phyloP scores from a whole-genome alignment of 805 yeast genomes.

The Tetrapisispora namnaoensis region DNA sequence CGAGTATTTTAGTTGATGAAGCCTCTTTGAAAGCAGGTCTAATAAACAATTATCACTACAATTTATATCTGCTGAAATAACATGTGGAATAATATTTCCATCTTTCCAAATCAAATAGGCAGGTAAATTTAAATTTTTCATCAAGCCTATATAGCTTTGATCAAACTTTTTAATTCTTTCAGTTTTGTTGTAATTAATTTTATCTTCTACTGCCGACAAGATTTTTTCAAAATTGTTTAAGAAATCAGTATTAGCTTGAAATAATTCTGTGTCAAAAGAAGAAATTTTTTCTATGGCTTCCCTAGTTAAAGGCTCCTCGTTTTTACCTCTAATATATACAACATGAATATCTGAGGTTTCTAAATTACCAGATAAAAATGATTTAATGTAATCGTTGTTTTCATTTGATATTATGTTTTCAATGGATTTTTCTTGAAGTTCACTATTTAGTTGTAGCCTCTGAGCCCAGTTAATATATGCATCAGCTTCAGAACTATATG shows the following conservation, averaged over 20 bases:
- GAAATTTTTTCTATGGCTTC: neutral
- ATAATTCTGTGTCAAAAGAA: neutral
- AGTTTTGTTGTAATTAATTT: conserved; percentile 33
- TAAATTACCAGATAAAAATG: neutral
- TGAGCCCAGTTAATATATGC: conserved; percentile 36
- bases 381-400: neutral
- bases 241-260: neutral
- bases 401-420: conserved; percentile 11
- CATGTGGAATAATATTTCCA: conserved; percentile 29
- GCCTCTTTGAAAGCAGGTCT: neutral
- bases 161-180: conserved; percentile 24
- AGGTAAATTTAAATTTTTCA: conserved; percentile 49
- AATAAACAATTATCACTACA: neutral
- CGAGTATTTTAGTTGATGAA: neutral
- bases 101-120: conserved; percentile 53
- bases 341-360: neutral
- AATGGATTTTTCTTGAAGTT: conserved; percentile 27
- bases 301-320: neutral
- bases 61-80: neutral
- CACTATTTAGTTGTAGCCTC: conserved; percentile 39
- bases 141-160: conserved; percentile 38
- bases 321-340: neutral
- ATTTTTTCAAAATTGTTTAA: neutral
- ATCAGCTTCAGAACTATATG: conserved; percentile 20
- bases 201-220: conserved; percentile 7